Percentiles rank a stretch among this genome's conserved stretches.
Conservation (phyloP, 208 protist species). For the Leptomonas seymouri region DNA sequence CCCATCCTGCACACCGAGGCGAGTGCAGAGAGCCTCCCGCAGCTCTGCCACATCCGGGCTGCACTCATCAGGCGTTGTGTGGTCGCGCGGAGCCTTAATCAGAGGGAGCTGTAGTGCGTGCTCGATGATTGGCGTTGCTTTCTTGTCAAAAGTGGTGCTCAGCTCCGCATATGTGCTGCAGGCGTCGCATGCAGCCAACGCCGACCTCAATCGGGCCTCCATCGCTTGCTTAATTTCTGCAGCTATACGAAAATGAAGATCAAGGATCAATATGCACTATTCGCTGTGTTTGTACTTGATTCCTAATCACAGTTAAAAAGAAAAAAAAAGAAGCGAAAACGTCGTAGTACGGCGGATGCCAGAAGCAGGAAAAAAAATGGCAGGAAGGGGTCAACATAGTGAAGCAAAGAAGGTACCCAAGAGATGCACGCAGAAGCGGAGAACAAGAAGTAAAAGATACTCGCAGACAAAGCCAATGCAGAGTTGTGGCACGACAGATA, state of each 20-base stretch:
- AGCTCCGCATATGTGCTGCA: conserved; percentile 35
- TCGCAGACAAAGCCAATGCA: too few relatives aligned
- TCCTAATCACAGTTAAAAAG: too few relatives aligned
- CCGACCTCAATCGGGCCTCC: conserved; percentile 39
- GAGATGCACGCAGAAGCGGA: too few relatives aligned
- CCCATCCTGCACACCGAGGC: conserved; percentile 20
- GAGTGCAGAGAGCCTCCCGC: conserved; percentile 44
- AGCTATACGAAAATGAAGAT: not conserved
- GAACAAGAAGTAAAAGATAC: too few relatives aligned
- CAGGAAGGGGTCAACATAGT: too few relatives aligned
- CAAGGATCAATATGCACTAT: not conserved
- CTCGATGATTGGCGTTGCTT: conserved; percentile 53
- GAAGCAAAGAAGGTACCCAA: too few relatives aligned
- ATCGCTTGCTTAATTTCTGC: conserved; percentile 18
- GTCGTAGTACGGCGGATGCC: too few relatives aligned
- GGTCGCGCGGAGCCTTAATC: conserved; percentile 52
- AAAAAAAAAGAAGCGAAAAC: too few relatives aligned
- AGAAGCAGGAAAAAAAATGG: too few relatives aligned
- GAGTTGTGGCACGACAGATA: too few relatives aligned
- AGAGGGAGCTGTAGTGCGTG: conserved; percentile 43
- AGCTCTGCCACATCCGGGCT: conserved; percentile 50
- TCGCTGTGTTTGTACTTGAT: not conserved
- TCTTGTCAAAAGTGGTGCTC: conserved; percentile 25
- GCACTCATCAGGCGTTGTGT: conserved; percentile 74
- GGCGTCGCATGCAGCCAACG: conserved; percentile 36